Conservation (phyloP, 192 early-diverging fungal species). For the Thoreauomyces humboldtii region DNA sequence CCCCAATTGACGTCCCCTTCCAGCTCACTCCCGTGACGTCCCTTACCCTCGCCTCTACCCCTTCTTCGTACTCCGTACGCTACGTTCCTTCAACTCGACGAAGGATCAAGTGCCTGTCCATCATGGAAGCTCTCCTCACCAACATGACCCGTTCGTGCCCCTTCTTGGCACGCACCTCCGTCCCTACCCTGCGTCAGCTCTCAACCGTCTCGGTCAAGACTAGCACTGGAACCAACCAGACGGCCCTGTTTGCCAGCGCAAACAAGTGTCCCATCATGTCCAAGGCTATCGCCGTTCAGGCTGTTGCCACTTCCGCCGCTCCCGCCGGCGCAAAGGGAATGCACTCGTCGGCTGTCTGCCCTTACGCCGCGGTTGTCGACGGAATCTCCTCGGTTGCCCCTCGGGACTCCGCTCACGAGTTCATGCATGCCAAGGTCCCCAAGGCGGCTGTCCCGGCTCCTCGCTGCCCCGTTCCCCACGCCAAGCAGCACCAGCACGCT, state of each 20-base stretch:
- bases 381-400: constrained; percentile 17
- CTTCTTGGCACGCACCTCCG: constrained; percentile 71
- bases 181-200: constrained; percentile 65
- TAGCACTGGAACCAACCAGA: constrained; percentile 24
- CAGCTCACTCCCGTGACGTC: too few relatives aligned
- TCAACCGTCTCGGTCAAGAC: constrained; percentile 33
- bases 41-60: too few relatives aligned
- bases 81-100: too few relatives aligned
- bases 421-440: constrained; percentile 12
- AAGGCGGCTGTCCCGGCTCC: background rate
- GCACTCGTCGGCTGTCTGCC: constrained; percentile 33
- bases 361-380: constrained; percentile 29
- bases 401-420: background rate
- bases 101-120: too few relatives aligned
- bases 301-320: constrained; percentile 15
- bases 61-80: too few relatives aligned
- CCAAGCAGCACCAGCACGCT: background rate
- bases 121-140: constrained; percentile 31
- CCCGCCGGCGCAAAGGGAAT: constrained; percentile 12
- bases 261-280: constrained; percentile 79
- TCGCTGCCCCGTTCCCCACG: constrained; percentile 19
- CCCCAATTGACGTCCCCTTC: too few relatives aligned
- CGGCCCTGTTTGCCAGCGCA: constrained; percentile 56
- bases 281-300: constrained; percentile 67
- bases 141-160: constrained; percentile 54